Base-by-base conservation (phyloP, 1,284 basidiomycete genomes). In the Papiliotrema flavescens region DNA sequence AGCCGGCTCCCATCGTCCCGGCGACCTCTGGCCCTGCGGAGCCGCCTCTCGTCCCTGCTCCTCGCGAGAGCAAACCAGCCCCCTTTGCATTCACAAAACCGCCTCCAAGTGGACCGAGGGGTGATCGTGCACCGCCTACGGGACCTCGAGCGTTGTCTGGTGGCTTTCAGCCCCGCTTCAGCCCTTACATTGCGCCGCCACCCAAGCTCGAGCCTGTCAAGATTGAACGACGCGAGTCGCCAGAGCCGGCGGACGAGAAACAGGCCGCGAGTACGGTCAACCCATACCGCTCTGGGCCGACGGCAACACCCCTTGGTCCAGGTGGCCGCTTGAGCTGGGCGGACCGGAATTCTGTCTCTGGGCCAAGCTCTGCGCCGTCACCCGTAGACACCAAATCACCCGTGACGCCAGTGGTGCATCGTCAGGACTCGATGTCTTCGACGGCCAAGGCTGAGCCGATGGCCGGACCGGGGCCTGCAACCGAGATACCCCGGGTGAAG, bases 121-220 rank as follows among this genome's bases (percentile, higher is more conserved):
- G 58, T 40, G 59, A 66, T 20, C 47, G 65, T 42, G 36, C 60
- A 2, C 64, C 65, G 1, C 57, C 67, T 6, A 59, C 64, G 1
- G 60, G 54, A 9, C 66, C 66, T 0, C 64, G 67, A 0, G 64
- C 66, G 1, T 61, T 62, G 2, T 62, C 64, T 13, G 51, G 64
- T 23, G 66, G 64, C 1, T 56, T 63, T 17, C 15, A 17, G 17
- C 20, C 20, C 17, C 39, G 39, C 17, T n/a, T n/a, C 39, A 40
- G 20, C 20, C 39, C 39, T 5, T 40, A 40, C 17, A n/a, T 40
- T 17, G 39, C 39, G 5, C 39, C 39, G 15, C 37, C 26, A n/a
- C 49, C 47, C n/a, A 32, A 43, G 36, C 34, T 28, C 28, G 20
- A 42, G 24, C 41, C 32, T 15, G 44, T 5, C 44, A 40, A 20